phyloP scores from a whole-genome alignment of 257 asterid genomes.

The Anisodus acutangulus region DNA sequence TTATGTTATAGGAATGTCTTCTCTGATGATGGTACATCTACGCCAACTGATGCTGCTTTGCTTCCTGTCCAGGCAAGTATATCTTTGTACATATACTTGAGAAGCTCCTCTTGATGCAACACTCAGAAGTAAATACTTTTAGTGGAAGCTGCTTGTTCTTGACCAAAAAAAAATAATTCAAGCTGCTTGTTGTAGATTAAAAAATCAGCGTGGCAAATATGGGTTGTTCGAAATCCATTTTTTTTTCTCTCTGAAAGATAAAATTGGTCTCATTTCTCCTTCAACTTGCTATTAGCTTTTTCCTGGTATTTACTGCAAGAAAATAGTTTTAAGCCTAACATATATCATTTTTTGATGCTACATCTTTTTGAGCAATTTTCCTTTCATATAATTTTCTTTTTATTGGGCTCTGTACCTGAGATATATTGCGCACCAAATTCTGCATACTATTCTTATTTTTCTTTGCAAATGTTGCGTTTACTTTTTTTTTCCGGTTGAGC shows the following conservation, averaged over 20 bases:
- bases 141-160: neutral
- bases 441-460: neutral
- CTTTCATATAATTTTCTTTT: neutral
- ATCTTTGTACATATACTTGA: slow-evolving; percentile 31
- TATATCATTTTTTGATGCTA: neutral
- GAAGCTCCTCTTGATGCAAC: slow-evolving; percentile 10
- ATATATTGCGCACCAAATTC: neutral
- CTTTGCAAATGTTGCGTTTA: neutral
- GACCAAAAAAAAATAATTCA: neutral
- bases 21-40: slow-evolving; percentile 70
- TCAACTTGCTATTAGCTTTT: neutral
- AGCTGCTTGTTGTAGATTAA: neutral
- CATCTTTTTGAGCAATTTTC: neutral
- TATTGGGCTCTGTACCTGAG: slow-evolving; percentile 6
- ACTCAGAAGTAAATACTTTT: neutral
- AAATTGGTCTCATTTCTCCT: neutral
- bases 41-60: slow-evolving; percentile 69
- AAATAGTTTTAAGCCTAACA: neutral
- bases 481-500: neutral
- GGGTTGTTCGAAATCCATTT: neutral
- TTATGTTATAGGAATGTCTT: slow-evolving; percentile 68
- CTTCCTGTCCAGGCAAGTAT: slow-evolving; percentile 79
- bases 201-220: neutral
- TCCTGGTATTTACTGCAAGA: neutral
- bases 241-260: neutral